These are phyloP conservation scores for Sclerotiophoma versabilis DNA, from an alignment of 2,329 filamentous ascomycete species.

Conservation along the genomic window DNA sequence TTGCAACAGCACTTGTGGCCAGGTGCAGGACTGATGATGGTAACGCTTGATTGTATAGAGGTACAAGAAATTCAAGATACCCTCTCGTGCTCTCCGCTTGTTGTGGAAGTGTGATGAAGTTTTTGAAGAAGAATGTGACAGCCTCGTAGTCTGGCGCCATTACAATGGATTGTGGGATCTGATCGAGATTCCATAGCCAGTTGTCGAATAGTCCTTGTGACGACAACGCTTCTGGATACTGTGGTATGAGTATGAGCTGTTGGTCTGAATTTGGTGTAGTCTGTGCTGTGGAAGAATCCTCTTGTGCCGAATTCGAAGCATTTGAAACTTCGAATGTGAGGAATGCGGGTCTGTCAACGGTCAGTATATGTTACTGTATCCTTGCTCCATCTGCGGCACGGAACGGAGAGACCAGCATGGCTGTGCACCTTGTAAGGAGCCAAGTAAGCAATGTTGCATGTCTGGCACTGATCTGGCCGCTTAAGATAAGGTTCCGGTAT, in stretches of 20 bases:
- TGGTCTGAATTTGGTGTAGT: conserved; percentile 11
- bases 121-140: conserved; percentile 52
- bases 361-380: conserved; percentile 1
- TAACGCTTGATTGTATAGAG: conserved; percentile 46
- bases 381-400: too few species aligned
- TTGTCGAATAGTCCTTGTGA: conserved; percentile 32
- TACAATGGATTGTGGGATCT: conserved; percentile 36
- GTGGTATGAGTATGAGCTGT: conserved; percentile 33
- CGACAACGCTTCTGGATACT: conserved; percentile 15
- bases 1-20: conserved; percentile 50
- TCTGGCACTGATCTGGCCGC: neutral
- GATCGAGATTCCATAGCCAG: conserved; percentile 42
- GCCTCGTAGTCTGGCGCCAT: conserved; percentile 48
- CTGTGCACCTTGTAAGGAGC: neutral
- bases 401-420: too few species aligned
- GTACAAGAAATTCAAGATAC: conserved; percentile 49
- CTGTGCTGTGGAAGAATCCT: neutral
- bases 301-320: neutral
- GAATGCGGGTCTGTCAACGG: neutral
- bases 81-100: conserved; percentile 49
- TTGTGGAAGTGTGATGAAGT: conserved; percentile 49
- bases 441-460: neutral
- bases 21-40: conserved; percentile 49
- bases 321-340: conserved; percentile 5
- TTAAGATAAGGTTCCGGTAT: neutral